Conservation (phyloP, 805 yeast genomes). For the Ogataea henricii region DNA sequence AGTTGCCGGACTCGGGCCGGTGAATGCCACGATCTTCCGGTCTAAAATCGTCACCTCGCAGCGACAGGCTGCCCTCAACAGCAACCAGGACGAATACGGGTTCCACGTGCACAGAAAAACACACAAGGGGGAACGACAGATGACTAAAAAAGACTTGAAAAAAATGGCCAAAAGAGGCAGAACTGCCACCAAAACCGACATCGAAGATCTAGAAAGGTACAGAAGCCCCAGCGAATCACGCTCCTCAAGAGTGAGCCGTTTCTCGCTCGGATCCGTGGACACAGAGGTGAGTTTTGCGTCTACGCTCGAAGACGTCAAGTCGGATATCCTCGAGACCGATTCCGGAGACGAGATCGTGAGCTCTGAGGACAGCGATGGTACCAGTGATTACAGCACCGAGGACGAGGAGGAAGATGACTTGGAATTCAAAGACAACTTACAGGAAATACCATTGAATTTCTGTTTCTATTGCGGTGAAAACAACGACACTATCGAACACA, state of each 20-base stretch:
- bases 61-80: conserved; percentile 20
- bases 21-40: conserved; percentile 37
- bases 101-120: conserved; percentile 41
- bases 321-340: conserved; percentile 22
- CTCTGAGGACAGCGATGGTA: conserved; percentile 17
- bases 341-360: conserved; percentile 9
- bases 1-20: conserved; percentile 80
- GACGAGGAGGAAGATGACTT: conserved; percentile 4
- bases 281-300: conserved; percentile 24
- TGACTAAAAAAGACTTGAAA: conserved; percentile 43
- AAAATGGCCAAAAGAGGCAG: conserved; percentile 36
- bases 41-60: conserved; percentile 32
- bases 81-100: conserved; percentile 56
- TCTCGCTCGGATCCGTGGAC: conserved; percentile 46
- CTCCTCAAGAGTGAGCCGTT: conserved; percentile 53
- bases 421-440: neutral
- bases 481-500: conserved; percentile 42
- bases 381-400: conserved; percentile 1
- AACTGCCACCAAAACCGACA: conserved; percentile 4
- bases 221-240: conserved; percentile 57
- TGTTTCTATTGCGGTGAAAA: conserved; percentile 54
- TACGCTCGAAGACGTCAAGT: conserved; percentile 25
- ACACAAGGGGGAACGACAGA: conserved; percentile 33
- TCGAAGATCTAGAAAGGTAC: neutral
- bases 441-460: conserved; percentile 39